Evolutionary conservation across 176 grass and related monocot genomes (phyloP).

Genomic region (Phyllostachys edulis): DNA sequence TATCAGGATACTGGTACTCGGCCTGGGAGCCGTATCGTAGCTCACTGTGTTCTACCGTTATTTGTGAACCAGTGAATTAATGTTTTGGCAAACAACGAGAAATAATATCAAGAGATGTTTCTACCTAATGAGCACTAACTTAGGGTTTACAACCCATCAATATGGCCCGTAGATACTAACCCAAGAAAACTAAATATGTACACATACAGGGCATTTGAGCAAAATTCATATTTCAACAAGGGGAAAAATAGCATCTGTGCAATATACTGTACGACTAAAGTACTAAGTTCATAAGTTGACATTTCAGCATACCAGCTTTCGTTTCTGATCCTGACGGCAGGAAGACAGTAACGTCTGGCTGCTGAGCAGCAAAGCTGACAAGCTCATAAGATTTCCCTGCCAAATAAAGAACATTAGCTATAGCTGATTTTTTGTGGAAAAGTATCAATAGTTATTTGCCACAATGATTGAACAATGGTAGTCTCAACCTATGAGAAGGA

Average conservation of each 20-base stretch:
- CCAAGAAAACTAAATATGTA: background rate
- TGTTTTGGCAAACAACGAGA: background rate
- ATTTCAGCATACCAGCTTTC: conserved; percentile 47
- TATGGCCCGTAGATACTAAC: conserved; percentile 7
- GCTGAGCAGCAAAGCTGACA: conserved; percentile 55
- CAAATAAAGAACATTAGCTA: conserved; percentile 1
- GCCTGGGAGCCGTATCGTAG: too few species aligned
- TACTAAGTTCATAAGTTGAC: background rate
- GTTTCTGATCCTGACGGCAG: conserved; percentile 53
- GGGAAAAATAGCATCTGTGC: background rate
- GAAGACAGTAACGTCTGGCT: conserved; percentile 78
- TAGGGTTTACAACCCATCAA: background rate
- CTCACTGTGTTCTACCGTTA: background rate
- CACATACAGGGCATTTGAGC: background rate
- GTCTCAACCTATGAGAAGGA: background rate
- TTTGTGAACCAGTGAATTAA: background rate
- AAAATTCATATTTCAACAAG: background rate
- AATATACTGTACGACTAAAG: background rate
- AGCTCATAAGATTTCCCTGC: conserved; percentile 78
- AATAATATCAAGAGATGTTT: background rate
- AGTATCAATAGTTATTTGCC: background rate
- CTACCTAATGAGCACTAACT: background rate
- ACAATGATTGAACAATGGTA: background rate
- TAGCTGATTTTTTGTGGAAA: background rate
- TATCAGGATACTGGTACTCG: too few species aligned